These are phyloP conservation scores for Effrenium voratum DNA, from an alignment of 73 alveolate species.

Conservation along the genomic window DNA sequence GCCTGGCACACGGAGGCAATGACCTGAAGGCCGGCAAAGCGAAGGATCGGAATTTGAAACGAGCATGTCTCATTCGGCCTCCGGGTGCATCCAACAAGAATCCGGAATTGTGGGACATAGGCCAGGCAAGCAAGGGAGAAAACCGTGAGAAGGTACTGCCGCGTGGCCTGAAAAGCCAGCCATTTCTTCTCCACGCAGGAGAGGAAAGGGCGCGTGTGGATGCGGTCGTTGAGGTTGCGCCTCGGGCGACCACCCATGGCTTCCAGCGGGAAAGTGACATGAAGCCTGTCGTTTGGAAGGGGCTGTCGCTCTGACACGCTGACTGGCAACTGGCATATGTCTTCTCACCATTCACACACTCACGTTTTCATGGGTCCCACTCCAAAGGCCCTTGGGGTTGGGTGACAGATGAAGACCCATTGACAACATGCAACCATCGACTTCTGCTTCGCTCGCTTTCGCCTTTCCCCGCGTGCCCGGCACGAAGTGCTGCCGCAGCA, in stretches of 20 bases:
- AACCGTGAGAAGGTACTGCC: not conserved
- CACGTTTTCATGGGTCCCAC: too few relatives aligned
- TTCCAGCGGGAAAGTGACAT: too few relatives aligned
- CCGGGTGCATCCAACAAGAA: not conserved
- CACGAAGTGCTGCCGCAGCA: constrained; percentile 71
- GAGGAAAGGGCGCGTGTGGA: constrained; percentile 58
- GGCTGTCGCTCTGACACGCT: too few relatives aligned
- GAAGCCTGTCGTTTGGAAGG: too few relatives aligned
- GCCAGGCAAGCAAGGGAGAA: not conserved
- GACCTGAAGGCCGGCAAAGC: not conserved
- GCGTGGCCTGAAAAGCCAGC: constrained; percentile 48
- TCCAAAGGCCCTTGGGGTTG: too few relatives aligned
- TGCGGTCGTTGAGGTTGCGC: constrained; percentile 67
- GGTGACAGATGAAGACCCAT: too few relatives aligned
- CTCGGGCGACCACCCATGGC: too few relatives aligned
- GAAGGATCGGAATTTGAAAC: not conserved
- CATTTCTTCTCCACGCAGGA: constrained; percentile 76
- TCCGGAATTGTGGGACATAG: not conserved
- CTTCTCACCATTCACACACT: too few relatives aligned
- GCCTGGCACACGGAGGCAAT: constrained; percentile 63
- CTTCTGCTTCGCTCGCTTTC: too few relatives aligned
- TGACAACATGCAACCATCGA: too few relatives aligned
- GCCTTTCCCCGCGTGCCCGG: not conserved
- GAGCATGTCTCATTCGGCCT: not conserved
- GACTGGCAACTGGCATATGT: too few relatives aligned